Evolutionary conservation across 2,329 filamentous ascomycete species (phyloP).

Genomic region (Colletotrichum cuscutae): DNA sequence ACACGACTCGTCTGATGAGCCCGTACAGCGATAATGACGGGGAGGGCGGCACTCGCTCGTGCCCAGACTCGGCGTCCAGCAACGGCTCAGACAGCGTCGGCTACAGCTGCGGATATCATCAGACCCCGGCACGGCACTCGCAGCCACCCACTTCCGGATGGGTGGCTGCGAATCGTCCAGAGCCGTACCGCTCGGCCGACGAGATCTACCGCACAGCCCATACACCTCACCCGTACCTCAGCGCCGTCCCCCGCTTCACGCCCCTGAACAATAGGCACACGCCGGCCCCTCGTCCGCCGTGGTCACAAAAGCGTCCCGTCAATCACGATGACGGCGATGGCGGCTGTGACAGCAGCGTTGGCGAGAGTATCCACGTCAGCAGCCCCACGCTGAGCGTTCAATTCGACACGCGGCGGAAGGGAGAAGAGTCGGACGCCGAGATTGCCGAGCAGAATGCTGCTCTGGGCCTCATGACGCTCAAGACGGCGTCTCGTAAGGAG

Average conservation of each 20-base stretch:
- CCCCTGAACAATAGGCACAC: slow-evolving; percentile 28
- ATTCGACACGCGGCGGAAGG: slow-evolving; percentile 3
- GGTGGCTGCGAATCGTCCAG: slow-evolving; percentile 41
- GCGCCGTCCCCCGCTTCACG: slow-evolving; percentile 54
- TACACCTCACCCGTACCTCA: slow-evolving; percentile 53
- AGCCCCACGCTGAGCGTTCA: slow-evolving; percentile 34
- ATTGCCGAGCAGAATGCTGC: slow-evolving; percentile 58
- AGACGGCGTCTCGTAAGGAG: slow-evolving; percentile 37
- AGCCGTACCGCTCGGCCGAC: slow-evolving; percentile 30
- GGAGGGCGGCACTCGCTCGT: slow-evolving; percentile 44
- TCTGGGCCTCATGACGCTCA: slow-evolving; percentile 58
- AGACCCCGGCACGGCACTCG: background rate
- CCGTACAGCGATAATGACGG: slow-evolving; percentile 55
- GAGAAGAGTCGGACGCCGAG: slow-evolving; percentile 33
- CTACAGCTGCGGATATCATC: slow-evolving; percentile 23
- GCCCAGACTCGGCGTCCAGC: slow-evolving; percentile 38
- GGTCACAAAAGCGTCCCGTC: slow-evolving; percentile 41
- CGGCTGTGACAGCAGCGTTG: slow-evolving; percentile 36
- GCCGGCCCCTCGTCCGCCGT: slow-evolving; percentile 22
- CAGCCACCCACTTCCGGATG: slow-evolving; percentile 38
- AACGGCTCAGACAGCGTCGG: slow-evolving; percentile 25
- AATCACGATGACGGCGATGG: slow-evolving; percentile 43
- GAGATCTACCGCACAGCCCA: slow-evolving; percentile 41
- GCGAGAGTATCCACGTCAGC: slow-evolving; percentile 36
- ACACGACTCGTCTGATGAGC: slow-evolving; percentile 39